Conservation (phyloP, 2,329 filamentous ascomycete species). For the Clarireedia paspali region DNA sequence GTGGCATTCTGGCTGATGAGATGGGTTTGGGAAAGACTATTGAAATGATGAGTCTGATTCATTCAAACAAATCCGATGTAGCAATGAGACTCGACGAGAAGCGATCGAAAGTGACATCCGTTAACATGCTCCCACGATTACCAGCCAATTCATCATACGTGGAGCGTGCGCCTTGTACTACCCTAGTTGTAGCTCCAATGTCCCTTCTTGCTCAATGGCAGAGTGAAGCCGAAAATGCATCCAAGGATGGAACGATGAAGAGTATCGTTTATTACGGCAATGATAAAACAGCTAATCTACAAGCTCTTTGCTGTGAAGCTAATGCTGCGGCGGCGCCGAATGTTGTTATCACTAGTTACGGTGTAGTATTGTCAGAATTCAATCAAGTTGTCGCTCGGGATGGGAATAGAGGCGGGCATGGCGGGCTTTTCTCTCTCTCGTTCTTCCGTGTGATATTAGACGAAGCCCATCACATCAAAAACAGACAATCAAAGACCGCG, state of each 20-base stretch:
- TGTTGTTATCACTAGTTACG: constrained; percentile 91
- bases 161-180: constrained; percentile 74
- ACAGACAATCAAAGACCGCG: constrained; percentile 82
- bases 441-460: constrained; percentile 96
- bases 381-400: constrained; percentile 61
- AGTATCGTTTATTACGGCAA: constrained; percentile 85
- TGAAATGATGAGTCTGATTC: constrained; percentile 91
- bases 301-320: constrained; percentile 65
- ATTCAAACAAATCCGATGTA: constrained; percentile 64
- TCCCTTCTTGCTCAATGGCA: constrained; percentile 96
- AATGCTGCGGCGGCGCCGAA: constrained; percentile 75
- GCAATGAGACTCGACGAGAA: constrained; percentile 33
- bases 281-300: constrained; percentile 74
- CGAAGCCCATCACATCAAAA: constrained; percentile 91
- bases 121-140: constrained; percentile 56
- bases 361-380: constrained; percentile 84
- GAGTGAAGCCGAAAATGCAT: constrained; percentile 88
- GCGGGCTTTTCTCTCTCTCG: constrained; percentile 80
- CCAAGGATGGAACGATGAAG: constrained; percentile 72
- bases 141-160: constrained; percentile 49
- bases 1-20: constrained; percentile 88
- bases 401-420: constrained; percentile 56
- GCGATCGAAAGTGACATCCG: constrained; percentile 29
- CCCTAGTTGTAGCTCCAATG: constrained; percentile 93
- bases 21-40: constrained; percentile 99